Percentiles rank a stretch among this genome's conserved stretches.
phyloP scores from a whole-genome alignment of 2,329 filamentous ascomycete species.

The Tympanopsis confertula region DNA sequence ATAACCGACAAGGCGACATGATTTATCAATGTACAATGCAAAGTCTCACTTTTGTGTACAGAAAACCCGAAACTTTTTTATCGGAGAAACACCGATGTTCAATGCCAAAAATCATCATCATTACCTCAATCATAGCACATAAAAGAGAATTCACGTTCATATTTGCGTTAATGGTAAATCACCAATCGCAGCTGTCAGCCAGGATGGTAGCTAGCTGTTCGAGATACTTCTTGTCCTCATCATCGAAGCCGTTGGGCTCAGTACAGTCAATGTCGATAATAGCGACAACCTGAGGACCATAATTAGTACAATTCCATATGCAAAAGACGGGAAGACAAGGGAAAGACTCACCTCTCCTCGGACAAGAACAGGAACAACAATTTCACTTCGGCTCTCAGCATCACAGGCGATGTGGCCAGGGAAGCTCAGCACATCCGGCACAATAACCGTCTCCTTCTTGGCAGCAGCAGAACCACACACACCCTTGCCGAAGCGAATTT shows the following conservation, averaged over 20 bases:
- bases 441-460: conserved; percentile 22
- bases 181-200: conserved; percentile 55
- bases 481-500: conserved; percentile 28
- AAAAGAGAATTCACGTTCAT: too few species aligned
- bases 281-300: conserved; percentile 38
- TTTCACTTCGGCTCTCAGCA: conserved; percentile 31
- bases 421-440: conserved; percentile 27
- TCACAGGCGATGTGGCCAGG: conserved; percentile 36
- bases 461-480: conserved; percentile 31
- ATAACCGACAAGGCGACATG: too few species aligned
- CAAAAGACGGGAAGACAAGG: conserved; percentile 1
- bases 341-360: conserved; percentile 19
- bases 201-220: conserved; percentile 55
- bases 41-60: too few species aligned
- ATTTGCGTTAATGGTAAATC: conserved; percentile 3
- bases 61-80: too few species aligned
- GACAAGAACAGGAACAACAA: conserved; percentile 31
- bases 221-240: conserved; percentile 51
- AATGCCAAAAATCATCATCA: too few species aligned
- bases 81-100: too few species aligned
- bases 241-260: conserved; percentile 53
- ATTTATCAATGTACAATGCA: too few species aligned
- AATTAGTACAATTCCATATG: not conserved
- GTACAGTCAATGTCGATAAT: conserved; percentile 76
- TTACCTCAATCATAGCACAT: too few species aligned